Base-by-base conservation (phyloP, 768 basidiomycete species). In the Mycena vulgaris region DNA sequence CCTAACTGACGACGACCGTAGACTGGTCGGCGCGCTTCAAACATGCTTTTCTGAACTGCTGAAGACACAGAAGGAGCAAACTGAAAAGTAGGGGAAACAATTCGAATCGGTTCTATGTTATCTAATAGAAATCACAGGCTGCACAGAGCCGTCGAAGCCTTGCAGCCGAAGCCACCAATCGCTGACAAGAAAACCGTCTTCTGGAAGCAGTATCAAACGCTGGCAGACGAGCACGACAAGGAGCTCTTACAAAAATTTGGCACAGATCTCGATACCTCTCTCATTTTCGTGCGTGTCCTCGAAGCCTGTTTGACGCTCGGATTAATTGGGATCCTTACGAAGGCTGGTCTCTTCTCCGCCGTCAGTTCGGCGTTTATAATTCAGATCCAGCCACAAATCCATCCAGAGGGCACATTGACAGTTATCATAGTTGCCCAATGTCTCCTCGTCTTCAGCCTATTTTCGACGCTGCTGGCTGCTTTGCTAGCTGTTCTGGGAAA, bases 271-370 rank as follows among this genome's bases (percentile, higher is more conserved):
- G 40, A 40, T 19, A 40, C 40, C 5, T 40, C 40, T 5, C 40
- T 40, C 40, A 40, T 40, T 19, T 40, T 40, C 40, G 40, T 40
- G 19, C 11, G 40, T 40, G 14, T 19, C 19, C 40, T 4, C 19
- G 19, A 13, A 40, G 11, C 5, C 40, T 40, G 14, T 16, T 17
- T 6, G n/a, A n/a, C 5, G 11, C 40, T 40, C 14, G 11, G 11
- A 40, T 19, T 40, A 40, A 30, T 28, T 19, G 28, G 10, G 47
- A 48, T n/a, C n/a, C n/a, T n/a, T n/a, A 6, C n/a, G 17, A n/a
- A 57, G 55, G 35, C 55, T 17, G 55, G 55, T 27, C 55, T 57
- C 2, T 57, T 57, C 33, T 57, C 55, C 9, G 55, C 55, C 13
- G 55, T 57, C 7, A 35, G 23, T 8, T 57, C 55, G 33, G 55